These are phyloP conservation scores for Hymenoscyphus salicellus DNA, from an alignment of 2,329 filamentous ascomycete species.

Conservation along the genomic window DNA sequence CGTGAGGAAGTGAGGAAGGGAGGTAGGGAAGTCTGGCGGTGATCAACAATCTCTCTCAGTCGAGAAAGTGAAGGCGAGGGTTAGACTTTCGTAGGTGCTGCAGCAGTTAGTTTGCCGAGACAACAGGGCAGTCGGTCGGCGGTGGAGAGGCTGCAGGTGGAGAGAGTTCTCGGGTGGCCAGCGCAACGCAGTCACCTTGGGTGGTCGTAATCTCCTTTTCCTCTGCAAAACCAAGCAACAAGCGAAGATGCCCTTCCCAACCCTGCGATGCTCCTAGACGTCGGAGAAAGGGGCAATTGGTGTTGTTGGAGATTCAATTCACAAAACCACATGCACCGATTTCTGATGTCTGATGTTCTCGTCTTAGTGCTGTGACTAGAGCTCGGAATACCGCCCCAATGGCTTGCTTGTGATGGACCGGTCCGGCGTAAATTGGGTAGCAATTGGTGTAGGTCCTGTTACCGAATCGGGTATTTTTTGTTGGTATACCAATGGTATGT, in stretches of 20 bases:
- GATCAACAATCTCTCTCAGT: not conserved
- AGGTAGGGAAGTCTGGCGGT: not conserved
- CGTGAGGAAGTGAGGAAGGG: not conserved
- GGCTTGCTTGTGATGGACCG: not conserved
- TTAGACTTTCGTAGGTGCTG: not conserved
- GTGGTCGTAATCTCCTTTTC: slow-evolving; percentile 2
- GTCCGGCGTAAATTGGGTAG: not conserved
- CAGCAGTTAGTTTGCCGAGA: not conserved
- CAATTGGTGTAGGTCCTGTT: not conserved
- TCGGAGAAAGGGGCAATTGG: not conserved
- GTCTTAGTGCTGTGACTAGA: not conserved
- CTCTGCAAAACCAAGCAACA: not conserved
- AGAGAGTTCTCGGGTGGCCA: not conserved
- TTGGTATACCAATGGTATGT: not conserved
- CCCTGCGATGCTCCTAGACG: not conserved
- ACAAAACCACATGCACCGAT: not conserved
- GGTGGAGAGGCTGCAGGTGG: not conserved
- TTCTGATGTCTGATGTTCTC: not conserved
- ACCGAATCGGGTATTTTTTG: not conserved
- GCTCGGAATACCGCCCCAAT: not conserved
- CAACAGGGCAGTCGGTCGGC: not conserved
- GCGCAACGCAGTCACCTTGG: not conserved
- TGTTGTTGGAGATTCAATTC: not conserved
- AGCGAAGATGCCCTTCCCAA: not conserved
- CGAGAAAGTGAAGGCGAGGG: slow-evolving; percentile 1